phyloP scores from a whole-genome alignment of 805 yeast species.

The Barnettozyma pratensis region DNA sequence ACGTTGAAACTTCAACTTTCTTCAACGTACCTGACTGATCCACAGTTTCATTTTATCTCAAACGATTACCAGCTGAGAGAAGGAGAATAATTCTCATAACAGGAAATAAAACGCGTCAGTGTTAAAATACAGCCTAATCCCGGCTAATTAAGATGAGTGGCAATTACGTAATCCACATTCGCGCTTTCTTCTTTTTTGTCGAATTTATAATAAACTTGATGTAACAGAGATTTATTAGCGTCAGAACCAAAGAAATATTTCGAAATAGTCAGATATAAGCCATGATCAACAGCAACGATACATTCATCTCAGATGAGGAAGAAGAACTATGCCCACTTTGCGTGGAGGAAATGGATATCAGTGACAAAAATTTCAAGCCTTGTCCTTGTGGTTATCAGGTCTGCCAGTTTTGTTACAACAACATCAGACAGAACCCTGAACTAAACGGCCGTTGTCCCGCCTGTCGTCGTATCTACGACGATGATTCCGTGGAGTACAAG shows the following conservation, averaged over 20 bases:
- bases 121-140: no score
- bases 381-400: slow-evolving; percentile 99
- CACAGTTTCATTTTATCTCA: no score
- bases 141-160: no score
- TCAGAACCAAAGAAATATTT: no score
- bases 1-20: background rate
- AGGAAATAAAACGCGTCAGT: no score
- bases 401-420: slow-evolving; percentile 97
- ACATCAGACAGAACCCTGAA: slow-evolving; percentile 92
- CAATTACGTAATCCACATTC: no score
- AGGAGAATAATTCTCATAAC: no score
- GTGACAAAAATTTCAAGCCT: slow-evolving; percentile 96
- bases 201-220: no score
- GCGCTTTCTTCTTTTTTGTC: no score
- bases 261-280: no score
- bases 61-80: no score
- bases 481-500: slow-evolving; percentile 85
- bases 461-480: slow-evolving; percentile 91
- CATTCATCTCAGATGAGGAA: slow-evolving; percentile 72
- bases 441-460: slow-evolving; percentile 96
- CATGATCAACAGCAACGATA: slow-evolving; percentile 36
- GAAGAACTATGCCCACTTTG: slow-evolving; percentile 87
- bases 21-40: background rate
- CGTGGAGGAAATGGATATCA: slow-evolving; percentile 95
- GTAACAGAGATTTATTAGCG: no score